Evolutionary conservation across 305 asterid species (phyloP).

Genomic region (Fraxinus floribunda): DNA sequence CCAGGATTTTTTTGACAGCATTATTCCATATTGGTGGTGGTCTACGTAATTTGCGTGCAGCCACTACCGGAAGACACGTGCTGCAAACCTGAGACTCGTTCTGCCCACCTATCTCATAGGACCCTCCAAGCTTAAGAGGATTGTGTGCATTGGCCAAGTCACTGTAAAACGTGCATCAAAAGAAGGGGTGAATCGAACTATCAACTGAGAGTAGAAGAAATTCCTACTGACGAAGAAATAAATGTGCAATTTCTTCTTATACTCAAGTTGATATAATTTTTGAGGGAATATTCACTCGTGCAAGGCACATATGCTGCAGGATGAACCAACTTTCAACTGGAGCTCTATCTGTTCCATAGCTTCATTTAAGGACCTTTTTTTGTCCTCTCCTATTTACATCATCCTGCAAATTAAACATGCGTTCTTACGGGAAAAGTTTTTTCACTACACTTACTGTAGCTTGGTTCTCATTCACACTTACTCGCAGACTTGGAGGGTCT

Average conservation of each 20-base stretch:
- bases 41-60: conserved; percentile 65
- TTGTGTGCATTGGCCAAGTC: conserved; percentile 70
- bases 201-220: not conserved
- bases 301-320: not conserved
- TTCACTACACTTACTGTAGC: not conserved
- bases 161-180: conserved; percentile 54
- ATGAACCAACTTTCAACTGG: not conserved
- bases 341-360: not conserved
- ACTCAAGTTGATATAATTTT: not conserved
- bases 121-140: conserved; percentile 83
- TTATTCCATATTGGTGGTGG: conserved; percentile 79
- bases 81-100: conserved; percentile 83
- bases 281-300: not conserved
- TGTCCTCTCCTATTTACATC: not conserved
- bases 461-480: not conserved
- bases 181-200: conserved; percentile 15
- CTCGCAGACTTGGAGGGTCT: not conserved
- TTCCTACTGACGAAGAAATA: not conserved
- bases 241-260: not conserved
- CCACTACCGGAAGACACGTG: conserved; percentile 49
- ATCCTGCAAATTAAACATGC: not conserved
- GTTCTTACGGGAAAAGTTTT: not conserved
- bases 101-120: conserved; percentile 81
- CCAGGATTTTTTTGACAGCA: conserved; percentile 56
- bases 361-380: not conserved